Evolutionary conservation across 768 basidiomycete genomes (phyloP), one percentile per base, ranked within the genome.

Genomic region (Polyporus arcularius): DNA sequence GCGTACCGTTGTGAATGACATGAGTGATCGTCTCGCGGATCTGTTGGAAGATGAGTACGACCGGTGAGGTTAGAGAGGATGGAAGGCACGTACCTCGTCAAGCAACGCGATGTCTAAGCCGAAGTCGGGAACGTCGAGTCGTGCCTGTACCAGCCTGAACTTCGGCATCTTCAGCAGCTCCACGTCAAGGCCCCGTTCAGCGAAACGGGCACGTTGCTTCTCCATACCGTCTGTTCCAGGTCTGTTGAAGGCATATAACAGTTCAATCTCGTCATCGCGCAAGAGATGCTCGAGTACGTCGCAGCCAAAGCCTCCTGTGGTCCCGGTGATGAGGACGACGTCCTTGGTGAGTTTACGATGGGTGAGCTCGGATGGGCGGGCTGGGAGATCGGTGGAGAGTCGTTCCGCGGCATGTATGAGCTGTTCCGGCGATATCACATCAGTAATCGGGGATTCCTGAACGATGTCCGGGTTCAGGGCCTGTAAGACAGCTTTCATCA

Each of bases 81-180:
- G 21, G 21, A 26, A 1, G 21, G 21, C 2, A 26, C 52, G 0
- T 18, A 76, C 66, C 67, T 74, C 66, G 12, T 72, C 67, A 32
- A 71, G 73, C n/a, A 68, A 14, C 7, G 69, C 58, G 14, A 59
- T 61, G 3, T 63, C 8, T 15, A 81, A 38, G 30, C 73, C 75
- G 14, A 79, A 65, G 3, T 62, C 40, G 1, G 47, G 32, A 45
- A 40, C 60, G 38, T 62, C 62, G 21, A 75, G 39, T 32, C 71
- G 68, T 1, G 69, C 71, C 48, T 76, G 76, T 3, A 80, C 63
- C 21, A 76, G 63, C 11, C 49, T 64, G 16, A 78, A 56, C 57
- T 75, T 79, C 39, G 65, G 57, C 4, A 68, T 66, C 40, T 68
- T 50, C 6, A 73, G 52, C n/a, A 78, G 46, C 26, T 55, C 47